phyloP scores from a whole-genome alignment of 345 rosid species.

The Syzygium aromaticum region DNA sequence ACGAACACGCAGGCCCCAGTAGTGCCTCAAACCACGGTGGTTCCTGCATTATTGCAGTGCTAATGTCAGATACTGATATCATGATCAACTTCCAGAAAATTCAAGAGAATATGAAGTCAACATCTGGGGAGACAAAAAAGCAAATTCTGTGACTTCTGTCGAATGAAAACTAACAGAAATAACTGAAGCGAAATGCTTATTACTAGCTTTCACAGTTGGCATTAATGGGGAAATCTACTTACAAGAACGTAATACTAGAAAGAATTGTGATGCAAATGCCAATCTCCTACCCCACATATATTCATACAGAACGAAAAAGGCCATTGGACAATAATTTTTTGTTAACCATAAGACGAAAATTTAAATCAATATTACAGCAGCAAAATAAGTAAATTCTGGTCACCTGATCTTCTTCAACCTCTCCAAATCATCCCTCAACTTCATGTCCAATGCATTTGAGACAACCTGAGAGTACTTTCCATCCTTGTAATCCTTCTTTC shows the following conservation, averaged over 20 bases:
- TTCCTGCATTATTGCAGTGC: slow-evolving; percentile 35
- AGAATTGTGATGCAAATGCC: neutral
- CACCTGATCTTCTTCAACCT: slow-evolving; percentile 8
- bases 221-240: neutral
- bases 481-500: slow-evolving; percentile 10
- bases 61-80: neutral
- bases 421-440: slow-evolving; percentile 10
- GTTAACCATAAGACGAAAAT: neutral
- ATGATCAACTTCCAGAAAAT: neutral
- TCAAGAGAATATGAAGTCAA: neutral
- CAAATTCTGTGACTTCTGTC: neutral
- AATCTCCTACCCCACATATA: neutral
- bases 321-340: neutral
- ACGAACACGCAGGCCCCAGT: slow-evolving; percentile 97
- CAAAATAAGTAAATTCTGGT: neutral
- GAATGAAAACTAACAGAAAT: neutral
- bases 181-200: neutral
- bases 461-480: slow-evolving; percentile 10
- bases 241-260: neutral
- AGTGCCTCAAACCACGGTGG: slow-evolving; percentile 96
- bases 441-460: slow-evolving; percentile 6
- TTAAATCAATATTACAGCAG: no score
- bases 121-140: neutral
- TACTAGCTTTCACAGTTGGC: neutral
- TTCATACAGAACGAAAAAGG: neutral